A percentile compares a stretch with the other conserved stretches of the same genome.
Evolutionary conservation across 73 alveolate genomes (phyloP).

Genomic region (Blepharisma japonicum): DNA sequence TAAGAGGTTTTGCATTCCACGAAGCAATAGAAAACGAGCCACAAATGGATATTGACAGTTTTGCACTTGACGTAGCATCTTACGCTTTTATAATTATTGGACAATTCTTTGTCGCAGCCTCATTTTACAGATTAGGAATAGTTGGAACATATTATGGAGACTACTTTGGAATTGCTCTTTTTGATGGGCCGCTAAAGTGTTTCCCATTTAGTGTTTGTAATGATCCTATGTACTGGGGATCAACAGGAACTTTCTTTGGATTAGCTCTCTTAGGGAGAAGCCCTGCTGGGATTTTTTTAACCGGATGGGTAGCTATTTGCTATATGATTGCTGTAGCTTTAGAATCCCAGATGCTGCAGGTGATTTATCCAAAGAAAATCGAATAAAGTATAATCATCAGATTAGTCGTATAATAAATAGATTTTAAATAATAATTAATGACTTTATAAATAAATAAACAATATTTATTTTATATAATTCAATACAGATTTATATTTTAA

Average conservation of each 20-base stretch:
- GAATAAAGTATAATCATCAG: background rate
- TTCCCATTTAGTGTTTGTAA: background rate
- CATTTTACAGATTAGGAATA: conserved; percentile 10
- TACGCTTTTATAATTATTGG: background rate
- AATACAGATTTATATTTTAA: too few relatives aligned
- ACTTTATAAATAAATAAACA: too few relatives aligned
- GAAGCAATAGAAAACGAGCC: too few relatives aligned
- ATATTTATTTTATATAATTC: too few relatives aligned
- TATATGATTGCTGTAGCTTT: background rate
- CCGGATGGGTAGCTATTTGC: conserved; percentile 6
- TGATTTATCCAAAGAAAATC: background rate
- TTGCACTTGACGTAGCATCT: too few relatives aligned
- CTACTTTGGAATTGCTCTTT: background rate
- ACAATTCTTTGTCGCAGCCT: background rate
- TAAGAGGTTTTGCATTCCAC: too few relatives aligned
- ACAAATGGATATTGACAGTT: too few relatives aligned
- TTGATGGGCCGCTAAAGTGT: background rate
- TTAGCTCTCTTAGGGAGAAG: background rate
- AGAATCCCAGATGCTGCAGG: conserved; percentile 24
- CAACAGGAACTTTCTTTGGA: background rate
- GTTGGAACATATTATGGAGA: background rate
- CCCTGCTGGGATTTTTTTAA: background rate
- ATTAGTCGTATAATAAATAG: too few relatives aligned
- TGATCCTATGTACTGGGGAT: conserved; percentile 29
- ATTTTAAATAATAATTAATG: too few relatives aligned